Conservation (phyloP, 2,329 filamentous ascomycete species). For the Chrysoporthe austroafricana region DNA sequence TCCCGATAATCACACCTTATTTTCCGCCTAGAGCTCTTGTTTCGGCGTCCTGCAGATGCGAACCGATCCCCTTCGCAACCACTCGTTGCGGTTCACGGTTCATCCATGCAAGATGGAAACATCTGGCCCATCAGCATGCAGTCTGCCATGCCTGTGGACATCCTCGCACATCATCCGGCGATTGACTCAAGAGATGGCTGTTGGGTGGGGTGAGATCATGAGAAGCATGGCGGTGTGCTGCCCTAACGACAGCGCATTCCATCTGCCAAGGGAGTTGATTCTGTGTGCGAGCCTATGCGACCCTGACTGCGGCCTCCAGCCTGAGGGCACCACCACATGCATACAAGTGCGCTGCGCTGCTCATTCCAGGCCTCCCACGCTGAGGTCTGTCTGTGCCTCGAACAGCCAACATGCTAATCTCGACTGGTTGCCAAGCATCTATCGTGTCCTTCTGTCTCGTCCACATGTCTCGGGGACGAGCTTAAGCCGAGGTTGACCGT, state of each 20-base stretch:
- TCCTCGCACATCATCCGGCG: not conserved
- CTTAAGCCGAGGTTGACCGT: conserved; percentile 1
- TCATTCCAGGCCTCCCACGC: conserved; percentile 9
- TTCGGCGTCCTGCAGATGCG: conserved; percentile 6
- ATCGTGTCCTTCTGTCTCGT: not conserved
- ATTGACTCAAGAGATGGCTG: not conserved
- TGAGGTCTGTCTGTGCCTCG: not conserved
- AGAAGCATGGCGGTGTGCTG: not conserved
- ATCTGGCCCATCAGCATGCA: not conserved
- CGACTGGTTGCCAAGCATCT: conserved; percentile 6
- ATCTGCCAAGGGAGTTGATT: not conserved
- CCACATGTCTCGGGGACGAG: conserved; percentile 20
- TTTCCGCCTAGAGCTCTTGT: conserved; percentile 4
- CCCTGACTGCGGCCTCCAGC: not conserved
- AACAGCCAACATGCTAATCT: not conserved
- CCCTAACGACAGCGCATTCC: not conserved
- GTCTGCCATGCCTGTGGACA: not conserved
- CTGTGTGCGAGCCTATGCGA: not conserved
- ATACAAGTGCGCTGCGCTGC: not conserved
- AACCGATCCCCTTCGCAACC: not conserved
- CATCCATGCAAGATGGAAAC: conserved; percentile 3
- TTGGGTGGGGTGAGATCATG: not conserved
- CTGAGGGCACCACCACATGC: not conserved
- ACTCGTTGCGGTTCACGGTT: not conserved
- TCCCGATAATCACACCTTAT: conserved; percentile 20